Conservation (phyloP, 2,329 filamentous ascomycete genomes). For the Colletotrichum viniferum region DNA sequence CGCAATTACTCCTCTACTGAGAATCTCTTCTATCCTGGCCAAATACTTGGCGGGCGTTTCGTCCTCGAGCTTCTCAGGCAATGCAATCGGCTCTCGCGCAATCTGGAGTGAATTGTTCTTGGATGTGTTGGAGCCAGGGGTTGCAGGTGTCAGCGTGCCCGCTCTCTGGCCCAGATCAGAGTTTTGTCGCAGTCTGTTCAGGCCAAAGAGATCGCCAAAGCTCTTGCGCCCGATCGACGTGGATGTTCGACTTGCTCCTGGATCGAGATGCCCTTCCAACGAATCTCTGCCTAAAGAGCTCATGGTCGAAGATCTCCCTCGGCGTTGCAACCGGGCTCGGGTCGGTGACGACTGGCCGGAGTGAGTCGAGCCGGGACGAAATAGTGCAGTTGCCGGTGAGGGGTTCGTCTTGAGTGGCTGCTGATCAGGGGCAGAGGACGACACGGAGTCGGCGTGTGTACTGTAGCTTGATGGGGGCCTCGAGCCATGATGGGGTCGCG, state of each 20-base stretch:
- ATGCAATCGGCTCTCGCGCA: slow-evolving; percentile 69
- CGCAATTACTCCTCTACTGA: slow-evolving; percentile 83
- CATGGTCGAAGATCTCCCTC: slow-evolving; percentile 87
- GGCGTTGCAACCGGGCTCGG: slow-evolving; percentile 61
- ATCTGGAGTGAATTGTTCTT: slow-evolving; percentile 86
- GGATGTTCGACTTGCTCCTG: slow-evolving; percentile 75
- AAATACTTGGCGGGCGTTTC: slow-evolving; percentile 93
- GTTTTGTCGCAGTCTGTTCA: slow-evolving; percentile 80
- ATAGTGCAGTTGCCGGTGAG: slow-evolving; percentile 55
- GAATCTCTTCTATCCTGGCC: slow-evolving; percentile 77
- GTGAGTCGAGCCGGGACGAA: slow-evolving; percentile 51
- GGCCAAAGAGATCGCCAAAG: slow-evolving; percentile 84
- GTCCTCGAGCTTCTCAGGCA: slow-evolving; percentile 83
- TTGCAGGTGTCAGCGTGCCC: slow-evolving; percentile 71
- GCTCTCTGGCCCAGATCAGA: slow-evolving; percentile 74
- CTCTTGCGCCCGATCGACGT: slow-evolving; percentile 92
- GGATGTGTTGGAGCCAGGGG: slow-evolving; percentile 72
- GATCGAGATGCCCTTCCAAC: slow-evolving; percentile 71
- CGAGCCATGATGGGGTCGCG: slow-evolving; percentile 5
- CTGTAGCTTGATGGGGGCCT: slow-evolving; percentile 21
- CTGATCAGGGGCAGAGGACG: slow-evolving; percentile 36
- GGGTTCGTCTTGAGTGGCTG: slow-evolving; percentile 36
- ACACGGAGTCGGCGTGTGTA: slow-evolving; percentile 7
- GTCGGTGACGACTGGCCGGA: slow-evolving; percentile 73
- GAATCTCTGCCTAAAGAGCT: slow-evolving; percentile 79